Base-by-base conservation (phyloP, 768 basidiomycete species). In the Panaeolus papilionaceus region DNA sequence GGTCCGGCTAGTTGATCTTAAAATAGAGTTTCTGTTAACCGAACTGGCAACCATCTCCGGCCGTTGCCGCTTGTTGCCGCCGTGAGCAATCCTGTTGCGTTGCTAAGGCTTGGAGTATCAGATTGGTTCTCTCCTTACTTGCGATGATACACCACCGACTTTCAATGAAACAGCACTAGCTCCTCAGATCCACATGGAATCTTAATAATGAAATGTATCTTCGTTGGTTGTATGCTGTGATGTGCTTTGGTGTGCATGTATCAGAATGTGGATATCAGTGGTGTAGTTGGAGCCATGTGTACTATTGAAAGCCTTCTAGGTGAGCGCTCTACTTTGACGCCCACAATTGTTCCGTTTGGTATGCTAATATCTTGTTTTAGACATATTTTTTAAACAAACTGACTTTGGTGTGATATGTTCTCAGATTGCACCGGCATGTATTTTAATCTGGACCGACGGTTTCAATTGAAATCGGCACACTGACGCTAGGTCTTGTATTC, bases 321-420 rank as follows among this genome's bases (percentile, higher is more conserved):
- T 58, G 54, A 28, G 54, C 54, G 54, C 54, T 28, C 54, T 58
- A 33, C 12, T 28, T 58, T 58, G 54, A 58, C 54, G 54, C 54
- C 54, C 54, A 58, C 14, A 58, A 12, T 58, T 58, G 54, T 58
- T 58, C 54, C 54, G 54, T 58, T 58, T 58, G 28, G 54, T 37
- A 58, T 4, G 11, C 54, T 33, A 28, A 33, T 58, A 33, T 37
- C 54, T 58, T 37, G 12, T 58, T 58, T 58, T 14, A 37, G 33
- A 14, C 6, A 58, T 58, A 9, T 26, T 10, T 58, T 58, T 33
- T 58, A 7, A 26, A 51, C 47, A 51, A 1, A 12, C 33, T 28
- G 16, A 33, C 33, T 33, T 33, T 33, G 33, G 33, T 33, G 33
- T 33, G 33, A 33, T 33, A 16, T 4, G 6, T 58, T 28, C 33